Evolutionary conservation across 1,284 basidiomycete species (phyloP), one percentile per base, ranked within the genome.

Genomic region (Mrakiaceae sp.): DNA sequence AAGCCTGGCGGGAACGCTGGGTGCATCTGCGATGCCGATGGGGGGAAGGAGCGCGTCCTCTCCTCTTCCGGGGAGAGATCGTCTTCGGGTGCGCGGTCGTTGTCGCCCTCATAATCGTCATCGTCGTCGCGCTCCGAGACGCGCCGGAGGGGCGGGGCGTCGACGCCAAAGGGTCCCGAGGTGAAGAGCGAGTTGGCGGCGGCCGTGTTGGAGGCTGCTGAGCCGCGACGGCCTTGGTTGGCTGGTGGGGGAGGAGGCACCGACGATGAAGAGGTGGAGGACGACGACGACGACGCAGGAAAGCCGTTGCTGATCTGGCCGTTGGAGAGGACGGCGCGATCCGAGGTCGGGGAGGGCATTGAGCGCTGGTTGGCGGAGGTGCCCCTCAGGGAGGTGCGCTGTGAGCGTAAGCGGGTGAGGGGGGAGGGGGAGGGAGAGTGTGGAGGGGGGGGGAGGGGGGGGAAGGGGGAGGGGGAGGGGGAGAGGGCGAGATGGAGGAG

Each of bases 1-100:
- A 87, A 75, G 46, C 61, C 61, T 14, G 65, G 65, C 3, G 65
- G 65, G 61, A 66, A 66, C 11, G 60, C 39, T n/a, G 57, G 57
- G 64, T 42, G 50, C 44, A 56, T 50, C 10, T 61, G 60, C 7
- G 48, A 27, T 11, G 62, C 42, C 5, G 55, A 11, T 42, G 55
- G 39, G 4, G 60, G 50, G 49, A 56, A 58, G n/a, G 55, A 16
- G n/a, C 58, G 56, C 16, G n/a, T n/a, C 39, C 11, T n/a, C 11
- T 51, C 16, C 11, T n/a, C 49, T 51, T 51, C 49, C 11, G n/a
- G 11, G 49, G 11, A 11, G 49, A 51, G 49, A 51, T 11, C 16
- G 49, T n/a, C 49, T 11, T 11, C 11, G 11, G 49, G 49, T 27
- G 27, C 27, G 27, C 27, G 27, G 27, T 27, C 27, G 27, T 27